A percentile compares a stretch with the other conserved stretches of the same genome.
These are phyloP conservation scores for Pisolithus microcarpus DNA, from an alignment of 768 basidiomycete genomes.

Conservation along the genomic window DNA sequence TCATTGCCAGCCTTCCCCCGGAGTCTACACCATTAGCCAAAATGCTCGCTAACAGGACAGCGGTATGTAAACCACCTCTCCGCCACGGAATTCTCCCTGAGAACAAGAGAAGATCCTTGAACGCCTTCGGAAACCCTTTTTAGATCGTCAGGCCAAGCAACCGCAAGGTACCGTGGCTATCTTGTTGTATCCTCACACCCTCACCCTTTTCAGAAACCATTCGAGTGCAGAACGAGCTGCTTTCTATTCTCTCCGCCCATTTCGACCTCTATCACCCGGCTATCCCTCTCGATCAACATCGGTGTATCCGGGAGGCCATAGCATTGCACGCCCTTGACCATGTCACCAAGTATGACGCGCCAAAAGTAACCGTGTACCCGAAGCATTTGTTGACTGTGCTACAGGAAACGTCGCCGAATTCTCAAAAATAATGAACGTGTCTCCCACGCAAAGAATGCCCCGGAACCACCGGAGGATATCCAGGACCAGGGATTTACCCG, in stretches of 20 bases:
- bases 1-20: constrained; percentile 40
- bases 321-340: constrained; percentile 84
- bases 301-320: constrained; percentile 56
- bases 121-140: constrained; percentile 50
- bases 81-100: not conserved
- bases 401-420: constrained; percentile 82
- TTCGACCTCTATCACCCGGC: constrained; percentile 73
- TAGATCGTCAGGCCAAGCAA: constrained; percentile 45
- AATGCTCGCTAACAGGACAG: constrained; percentile 17
- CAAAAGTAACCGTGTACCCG: not conserved
- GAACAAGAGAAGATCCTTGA: constrained; percentile 42
- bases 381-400: not conserved
- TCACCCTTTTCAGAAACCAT: constrained; percentile 34
- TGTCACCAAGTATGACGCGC: constrained; percentile 60
- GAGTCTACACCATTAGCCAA: constrained; percentile 28
- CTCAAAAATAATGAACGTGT: constrained; percentile 93
- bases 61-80: constrained; percentile 13
- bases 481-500: constrained; percentile 98
- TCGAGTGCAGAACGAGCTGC: constrained; percentile 57
- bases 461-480: constrained; percentile 60
- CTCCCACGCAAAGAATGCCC: constrained; percentile 57
- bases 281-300: constrained; percentile 57
- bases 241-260: constrained; percentile 59
- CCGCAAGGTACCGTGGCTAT: constrained; percentile 33
- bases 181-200: not conserved